Base-by-base conservation (phyloP, 108 stramenopile species). In the Pseudonitzschia pungens region DNA sequence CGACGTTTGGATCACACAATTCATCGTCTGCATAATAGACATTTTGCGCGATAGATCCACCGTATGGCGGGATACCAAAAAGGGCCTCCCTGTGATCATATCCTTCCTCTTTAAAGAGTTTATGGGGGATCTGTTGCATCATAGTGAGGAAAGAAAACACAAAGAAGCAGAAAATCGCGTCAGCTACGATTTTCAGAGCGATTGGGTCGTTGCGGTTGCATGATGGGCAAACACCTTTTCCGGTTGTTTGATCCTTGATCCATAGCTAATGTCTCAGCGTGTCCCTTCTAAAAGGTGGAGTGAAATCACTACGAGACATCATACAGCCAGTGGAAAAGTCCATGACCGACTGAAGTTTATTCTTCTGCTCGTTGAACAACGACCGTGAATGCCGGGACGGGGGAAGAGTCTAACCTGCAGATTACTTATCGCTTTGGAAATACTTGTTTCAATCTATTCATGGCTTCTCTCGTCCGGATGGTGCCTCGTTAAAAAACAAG, bases 51-150 rank as follows among this genome's bases (percentile, higher is more conserved):
- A 97, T 88, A 40, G 88, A 83, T 36, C 85, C 92, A 33, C 96
- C 97, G 78, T 98, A 98, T 44, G 94, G 89, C 31, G 96, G 96
- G 33, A 89, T 81, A 20, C 98, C 98, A 79, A 98, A 98, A 28
- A 98, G 84, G 27, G 96, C 96, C 65, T 97, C 96, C 44, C 92
- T 82, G 79, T 98, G 98, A 32, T 90, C 87, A 69, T 97, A 98
- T 56, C 90, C 90, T 10, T 79, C 86, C 28, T 72, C 75, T 73
- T 82, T 86, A 69, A 74, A 75, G 26, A 89, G 86, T 55, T 67
- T 77, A 48, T 87, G 70, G 43, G 91, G 89, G 33, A 92, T 79
- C 91, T 90, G 72, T 28, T 18, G 60, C 41, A 48, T 8, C 24
- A 3, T 58, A 24, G 15, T 63, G 29, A 32, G 24, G 33, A 26